Evolutionary conservation across 345 rosid genomes (phyloP), one percentile per base, ranked within the genome.

Genomic region (Eucalyptus pauciflora): DNA sequence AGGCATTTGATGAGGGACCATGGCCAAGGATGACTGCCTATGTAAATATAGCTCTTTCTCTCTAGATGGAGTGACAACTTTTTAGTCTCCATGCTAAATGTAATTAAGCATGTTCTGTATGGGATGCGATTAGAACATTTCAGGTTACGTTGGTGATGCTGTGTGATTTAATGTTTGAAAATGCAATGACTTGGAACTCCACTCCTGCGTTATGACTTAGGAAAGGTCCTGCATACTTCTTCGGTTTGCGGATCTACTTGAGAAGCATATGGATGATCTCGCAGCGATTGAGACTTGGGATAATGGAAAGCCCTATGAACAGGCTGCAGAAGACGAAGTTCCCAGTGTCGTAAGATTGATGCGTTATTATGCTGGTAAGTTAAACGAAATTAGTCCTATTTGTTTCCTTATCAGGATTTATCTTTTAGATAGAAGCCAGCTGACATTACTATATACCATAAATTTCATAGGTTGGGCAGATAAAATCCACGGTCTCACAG

Each of bases 241-340:
- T 69, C 96, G 96, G 11, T 96, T 95, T 81, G 98, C 99, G 67
- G 99, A 98, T 91, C 90, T 98, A 90, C 87, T 98, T 20, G 99
- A 98, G 87, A 93, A 94, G 92, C 96, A 98, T 91, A 94, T 92
- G 46, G 98, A 94, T 50, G 98, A 97, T 86, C 86, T 98, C 50
- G 97, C 99, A 16, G 94, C 96, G n/a, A 96, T 98, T 13, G 99
- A 98, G 94, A 94, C 96, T 58, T 98, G 98, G 99, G 99, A 98
- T 88, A 96, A 92, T 89, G 99, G 99, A 69, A 98, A 98, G 89
- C 95, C 99, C n/a, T 97, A 87, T 62, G 95, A 94, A 85, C 99
- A 97, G 88, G 87, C 98, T 91, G 95, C 95, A 48, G 89, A 92
- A 41, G 10, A 87, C 29, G 99, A 98, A 94, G 51, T 97, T 37